Evolutionary conservation across 2,329 filamentous ascomycete genomes (phyloP).

Genomic region (Xylaria sp.): DNA sequence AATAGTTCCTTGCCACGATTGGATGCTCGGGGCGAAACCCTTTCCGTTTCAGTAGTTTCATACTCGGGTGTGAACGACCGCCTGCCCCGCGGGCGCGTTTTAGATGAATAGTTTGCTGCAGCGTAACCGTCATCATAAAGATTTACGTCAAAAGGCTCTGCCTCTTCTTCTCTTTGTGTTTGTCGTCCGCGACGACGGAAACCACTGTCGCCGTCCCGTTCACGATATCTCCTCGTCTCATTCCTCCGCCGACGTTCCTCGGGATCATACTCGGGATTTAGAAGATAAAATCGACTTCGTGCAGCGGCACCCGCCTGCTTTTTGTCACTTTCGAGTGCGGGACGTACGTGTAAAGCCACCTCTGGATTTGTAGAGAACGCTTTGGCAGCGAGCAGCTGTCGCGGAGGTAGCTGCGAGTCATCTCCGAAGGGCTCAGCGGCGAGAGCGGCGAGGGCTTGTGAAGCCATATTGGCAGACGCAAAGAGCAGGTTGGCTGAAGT

Average conservation of each 20-base stretch:
- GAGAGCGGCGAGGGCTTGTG: constrained; percentile 51
- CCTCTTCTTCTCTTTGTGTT: constrained; percentile 43
- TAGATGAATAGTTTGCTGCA: constrained; percentile 31
- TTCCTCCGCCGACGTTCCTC: constrained; percentile 61
- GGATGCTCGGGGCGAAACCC: constrained; percentile 29
- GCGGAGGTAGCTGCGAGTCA: constrained; percentile 48
- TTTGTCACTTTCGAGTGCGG: constrained; percentile 68
- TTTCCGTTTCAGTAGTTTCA: constrained; percentile 19
- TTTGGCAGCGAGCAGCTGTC: constrained; percentile 67
- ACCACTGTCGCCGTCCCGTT: constrained; percentile 41
- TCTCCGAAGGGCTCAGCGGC: constrained; percentile 49
- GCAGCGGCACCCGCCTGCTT: constrained; percentile 75
- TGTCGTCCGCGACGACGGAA: constrained; percentile 32
- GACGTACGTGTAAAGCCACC: constrained; percentile 63
- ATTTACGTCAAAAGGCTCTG: constrained; percentile 61
- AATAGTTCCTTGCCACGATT: constrained; percentile 62
- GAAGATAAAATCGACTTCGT: constrained; percentile 84
- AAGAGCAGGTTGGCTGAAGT: constrained; percentile 84
- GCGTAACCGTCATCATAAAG: constrained; percentile 73
- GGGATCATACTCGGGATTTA: constrained; percentile 84
- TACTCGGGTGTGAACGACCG: constrained; percentile 35
- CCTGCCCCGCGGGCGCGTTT: constrained; percentile 25
- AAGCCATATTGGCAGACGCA: constrained; percentile 46
- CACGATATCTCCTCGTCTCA: constrained; percentile 55
- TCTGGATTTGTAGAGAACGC: constrained; percentile 62